phyloP scores from a whole-genome alignment of 202 grass and related monocot genomes.

The Panicum virgatum region DNA sequence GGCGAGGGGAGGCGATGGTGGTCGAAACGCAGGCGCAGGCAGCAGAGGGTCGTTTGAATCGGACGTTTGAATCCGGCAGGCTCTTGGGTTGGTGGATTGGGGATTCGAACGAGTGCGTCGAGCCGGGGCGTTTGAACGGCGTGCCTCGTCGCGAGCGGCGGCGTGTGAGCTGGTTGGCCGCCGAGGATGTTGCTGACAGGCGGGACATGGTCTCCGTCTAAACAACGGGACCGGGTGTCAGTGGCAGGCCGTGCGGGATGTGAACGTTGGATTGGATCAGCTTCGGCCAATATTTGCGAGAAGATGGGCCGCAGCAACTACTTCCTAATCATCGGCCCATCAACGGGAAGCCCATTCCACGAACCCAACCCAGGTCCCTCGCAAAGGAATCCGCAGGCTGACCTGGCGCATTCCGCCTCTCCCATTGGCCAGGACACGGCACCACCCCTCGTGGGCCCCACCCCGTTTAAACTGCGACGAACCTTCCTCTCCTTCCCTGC shows the following conservation, averaged over 20 bases:
- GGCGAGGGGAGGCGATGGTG: not conserved
- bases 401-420: not conserved
- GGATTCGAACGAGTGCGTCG: slow-evolving; percentile 22
- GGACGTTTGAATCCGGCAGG: slow-evolving; percentile 37
- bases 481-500: slow-evolving; percentile 46
- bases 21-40: not conserved
- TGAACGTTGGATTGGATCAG: slow-evolving; percentile 13
- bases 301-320: not conserved
- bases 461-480: not conserved
- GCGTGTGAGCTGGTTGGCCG: not conserved
- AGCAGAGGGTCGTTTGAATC: slow-evolving; percentile 6
- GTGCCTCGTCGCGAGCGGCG: not conserved
- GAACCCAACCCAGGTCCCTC: not conserved
- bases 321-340: not conserved
- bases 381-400: not conserved
- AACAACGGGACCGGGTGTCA: not conserved
- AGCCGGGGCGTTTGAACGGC: slow-evolving; percentile 37
- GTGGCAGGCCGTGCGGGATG: not conserved
- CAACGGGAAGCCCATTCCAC: not conserved
- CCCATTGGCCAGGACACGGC: slow-evolving; percentile 54
- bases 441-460: slow-evolving; percentile 39
- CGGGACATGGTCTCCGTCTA: not conserved
- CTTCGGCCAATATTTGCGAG: not conserved
- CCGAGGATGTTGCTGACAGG: not conserved
- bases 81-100: slow-evolving; percentile 15